phyloP scores from a whole-genome alignment of 495 filamentous ascomycete genomes.

The Diplogelasinospora grovesii region DNA sequence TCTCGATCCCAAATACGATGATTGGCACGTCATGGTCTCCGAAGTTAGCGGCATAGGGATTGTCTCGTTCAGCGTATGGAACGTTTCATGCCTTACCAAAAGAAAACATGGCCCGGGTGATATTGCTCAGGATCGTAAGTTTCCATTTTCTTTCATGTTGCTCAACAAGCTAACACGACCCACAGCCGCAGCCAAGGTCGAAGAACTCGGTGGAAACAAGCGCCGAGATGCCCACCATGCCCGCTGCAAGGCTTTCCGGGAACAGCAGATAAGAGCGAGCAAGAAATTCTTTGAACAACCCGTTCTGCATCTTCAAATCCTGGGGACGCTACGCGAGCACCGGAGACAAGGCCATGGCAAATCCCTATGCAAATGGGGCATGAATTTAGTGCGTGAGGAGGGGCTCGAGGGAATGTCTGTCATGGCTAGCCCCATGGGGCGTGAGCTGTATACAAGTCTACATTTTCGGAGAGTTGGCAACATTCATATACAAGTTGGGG shows the following conservation, averaged over 20 bases:
- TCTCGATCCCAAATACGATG: too few species aligned
- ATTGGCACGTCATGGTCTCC: too few species aligned
- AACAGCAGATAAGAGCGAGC: conserved; percentile 5
- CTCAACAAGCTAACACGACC: too few species aligned
- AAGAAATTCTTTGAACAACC: conserved; percentile 9
- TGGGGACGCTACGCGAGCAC: conserved; percentile 14
- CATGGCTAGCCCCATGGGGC: conserved; percentile 22
- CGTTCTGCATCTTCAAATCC: conserved; percentile 16
- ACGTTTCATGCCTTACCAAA: too few species aligned
- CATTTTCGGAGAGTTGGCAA: conserved; percentile 9
- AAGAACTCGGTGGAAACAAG: conserved; percentile 5
- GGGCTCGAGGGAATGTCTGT: conserved; percentile 8
- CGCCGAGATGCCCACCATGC: conserved; percentile 12
- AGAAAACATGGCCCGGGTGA: too few species aligned
- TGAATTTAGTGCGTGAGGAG: conserved; percentile 5
- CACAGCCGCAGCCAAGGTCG: neutral
- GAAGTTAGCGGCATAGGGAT: too few species aligned
- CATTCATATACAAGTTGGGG: conserved; percentile 14
- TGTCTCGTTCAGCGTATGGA: too few species aligned
- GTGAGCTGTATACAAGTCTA: conserved; percentile 13
- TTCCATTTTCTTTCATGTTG: too few species aligned
- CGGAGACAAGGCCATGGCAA: conserved; percentile 16
- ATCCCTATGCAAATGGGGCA: conserved; percentile 16
- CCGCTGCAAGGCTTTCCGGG: conserved; percentile 12
- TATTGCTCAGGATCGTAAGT: too few species aligned